These are phyloP conservation scores for Amanita muscaria DNA, from an alignment of 768 basidiomycete species.

Conservation along the genomic window DNA sequence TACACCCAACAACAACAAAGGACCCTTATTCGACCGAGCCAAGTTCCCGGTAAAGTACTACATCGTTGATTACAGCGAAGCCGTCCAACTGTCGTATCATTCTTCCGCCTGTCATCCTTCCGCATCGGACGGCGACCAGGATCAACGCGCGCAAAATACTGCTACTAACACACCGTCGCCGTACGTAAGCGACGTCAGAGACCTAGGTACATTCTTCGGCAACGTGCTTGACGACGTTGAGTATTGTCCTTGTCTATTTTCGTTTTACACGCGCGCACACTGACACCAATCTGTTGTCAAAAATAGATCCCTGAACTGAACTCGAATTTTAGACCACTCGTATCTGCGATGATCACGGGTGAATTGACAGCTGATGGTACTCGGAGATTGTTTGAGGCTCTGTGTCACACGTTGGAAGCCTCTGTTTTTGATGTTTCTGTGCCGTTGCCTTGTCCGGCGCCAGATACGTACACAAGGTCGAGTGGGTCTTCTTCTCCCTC, in stretches of 20 bases:
- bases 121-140: slow-evolving; percentile 3
- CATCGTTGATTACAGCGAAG: slow-evolving; percentile 21
- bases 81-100: slow-evolving; percentile 12
- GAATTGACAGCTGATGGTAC: slow-evolving; percentile 42
- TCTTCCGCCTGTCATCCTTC: slow-evolving; percentile 3
- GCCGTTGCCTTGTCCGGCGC: too few relatives aligned
- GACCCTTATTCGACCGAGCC: slow-evolving; percentile 24
- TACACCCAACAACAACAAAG: slow-evolving; percentile 4
- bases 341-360: slow-evolving; percentile 38
- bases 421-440: slow-evolving; percentile 27
- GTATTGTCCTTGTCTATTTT: slow-evolving; percentile 9
- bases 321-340: slow-evolving; percentile 33
- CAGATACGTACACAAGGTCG: neutral
- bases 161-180: neutral
- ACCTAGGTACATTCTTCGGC: slow-evolving; percentile 32
- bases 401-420: slow-evolving; percentile 35
- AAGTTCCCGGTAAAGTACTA: slow-evolving; percentile 32
- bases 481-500: neutral
- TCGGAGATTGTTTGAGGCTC: slow-evolving; percentile 40
- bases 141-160: slow-evolving; percentile 2
- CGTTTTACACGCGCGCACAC: neutral
- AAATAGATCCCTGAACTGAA: slow-evolving; percentile 34
- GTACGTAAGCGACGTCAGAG: slow-evolving; percentile 31
- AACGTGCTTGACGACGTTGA: slow-evolving; percentile 26
- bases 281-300: neutral